These are phyloP conservation scores for Trichophyton rubrum DNA, from an alignment of 2,329 filamentous ascomycete species.

Conservation along the genomic window DNA sequence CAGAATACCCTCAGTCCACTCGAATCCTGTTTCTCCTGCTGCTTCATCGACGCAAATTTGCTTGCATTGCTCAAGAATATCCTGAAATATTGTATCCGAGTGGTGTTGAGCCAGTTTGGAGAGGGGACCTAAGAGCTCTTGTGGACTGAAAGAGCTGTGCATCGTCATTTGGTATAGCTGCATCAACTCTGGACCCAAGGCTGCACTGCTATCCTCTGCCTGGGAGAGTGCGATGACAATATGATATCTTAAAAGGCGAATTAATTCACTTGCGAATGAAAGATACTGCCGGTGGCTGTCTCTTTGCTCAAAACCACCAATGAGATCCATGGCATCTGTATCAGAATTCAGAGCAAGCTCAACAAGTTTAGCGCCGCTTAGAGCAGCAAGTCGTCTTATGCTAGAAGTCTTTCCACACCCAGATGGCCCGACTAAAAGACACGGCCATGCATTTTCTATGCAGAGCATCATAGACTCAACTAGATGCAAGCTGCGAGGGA, in stretches of 20 bases:
- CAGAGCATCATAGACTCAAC: constrained; percentile 81
- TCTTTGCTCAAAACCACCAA: constrained; percentile 91
- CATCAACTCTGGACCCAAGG: constrained; percentile 19
- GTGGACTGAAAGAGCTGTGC: constrained; percentile 19
- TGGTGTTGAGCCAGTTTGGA: constrained; percentile 30
- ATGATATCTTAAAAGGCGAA: constrained; percentile 38
- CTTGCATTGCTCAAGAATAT: constrained; percentile 39
- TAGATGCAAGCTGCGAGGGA: constrained; percentile 45
- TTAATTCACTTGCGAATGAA: constrained; percentile 43
- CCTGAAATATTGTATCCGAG: constrained; percentile 36
- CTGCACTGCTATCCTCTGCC: constrained; percentile 12
- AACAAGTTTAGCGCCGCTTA: constrained; percentile 61
- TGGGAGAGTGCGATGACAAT: constrained; percentile 22
- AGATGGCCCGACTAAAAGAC: constrained; percentile 73
- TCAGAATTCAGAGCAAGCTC: constrained; percentile 88
- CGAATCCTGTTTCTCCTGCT: constrained; percentile 68
- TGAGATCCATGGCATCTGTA: constrained; percentile 91
- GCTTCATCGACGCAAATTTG: constrained; percentile 41
- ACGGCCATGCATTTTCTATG: constrained; percentile 73
- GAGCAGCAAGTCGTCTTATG: constrained; percentile 65
- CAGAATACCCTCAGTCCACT: constrained; percentile 90
- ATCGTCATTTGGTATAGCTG: constrained; percentile 24
- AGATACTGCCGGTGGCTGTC: constrained; percentile 66
- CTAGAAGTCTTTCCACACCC: constrained; percentile 79
- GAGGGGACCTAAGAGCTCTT: constrained; percentile 23